These are phyloP conservation scores for Solanum bukasovii DNA, from an alignment of 257 asterid species.

Conservation along the genomic window DNA sequence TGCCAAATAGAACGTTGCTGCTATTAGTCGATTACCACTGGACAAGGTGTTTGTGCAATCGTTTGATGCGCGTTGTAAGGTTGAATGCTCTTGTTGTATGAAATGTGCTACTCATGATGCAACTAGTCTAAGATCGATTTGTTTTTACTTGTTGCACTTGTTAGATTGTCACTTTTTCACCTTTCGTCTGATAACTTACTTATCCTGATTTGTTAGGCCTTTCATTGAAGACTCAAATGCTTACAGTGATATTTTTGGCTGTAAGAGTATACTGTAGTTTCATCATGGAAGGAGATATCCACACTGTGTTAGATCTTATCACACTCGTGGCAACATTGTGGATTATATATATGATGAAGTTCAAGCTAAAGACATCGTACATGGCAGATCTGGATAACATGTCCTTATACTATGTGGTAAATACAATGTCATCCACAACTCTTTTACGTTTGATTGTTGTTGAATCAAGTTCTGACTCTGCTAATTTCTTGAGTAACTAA, in stretches of 20 bases:
- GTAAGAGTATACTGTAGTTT: slow-evolving; percentile 60
- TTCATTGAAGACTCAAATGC: slow-evolving; percentile 79
- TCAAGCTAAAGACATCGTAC: slow-evolving; percentile 65
- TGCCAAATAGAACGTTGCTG: not conserved
- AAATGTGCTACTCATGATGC: not conserved
- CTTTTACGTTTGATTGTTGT: not conserved
- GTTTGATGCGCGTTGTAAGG: not conserved
- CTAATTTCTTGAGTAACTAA: not conserved
- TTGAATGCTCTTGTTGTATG: not conserved
- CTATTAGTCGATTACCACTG: not conserved
- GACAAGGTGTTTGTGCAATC: not conserved
- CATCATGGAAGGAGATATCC: slow-evolving; percentile 71
- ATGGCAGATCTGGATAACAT: slow-evolving; percentile 49
- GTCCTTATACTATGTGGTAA: slow-evolving; percentile 64
- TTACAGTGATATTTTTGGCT: slow-evolving; percentile 65
- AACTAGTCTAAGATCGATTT: not conserved
- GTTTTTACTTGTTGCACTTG: not conserved
- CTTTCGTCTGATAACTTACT: not conserved
- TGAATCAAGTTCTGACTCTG: not conserved
- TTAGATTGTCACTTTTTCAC: not conserved
- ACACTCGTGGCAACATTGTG: slow-evolving; percentile 81
- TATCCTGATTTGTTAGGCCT: slow-evolving; percentile 36
- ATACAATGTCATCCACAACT: not conserved
- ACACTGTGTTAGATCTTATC: slow-evolving; percentile 66
- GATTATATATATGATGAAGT: slow-evolving; percentile 78